Percentiles rank a stretch among this genome's conserved stretches.
These are phyloP conservation scores for Debaryomycetaceae sp. DNA, from an alignment of 1,139 yeast species.

Conservation along the genomic window DNA sequence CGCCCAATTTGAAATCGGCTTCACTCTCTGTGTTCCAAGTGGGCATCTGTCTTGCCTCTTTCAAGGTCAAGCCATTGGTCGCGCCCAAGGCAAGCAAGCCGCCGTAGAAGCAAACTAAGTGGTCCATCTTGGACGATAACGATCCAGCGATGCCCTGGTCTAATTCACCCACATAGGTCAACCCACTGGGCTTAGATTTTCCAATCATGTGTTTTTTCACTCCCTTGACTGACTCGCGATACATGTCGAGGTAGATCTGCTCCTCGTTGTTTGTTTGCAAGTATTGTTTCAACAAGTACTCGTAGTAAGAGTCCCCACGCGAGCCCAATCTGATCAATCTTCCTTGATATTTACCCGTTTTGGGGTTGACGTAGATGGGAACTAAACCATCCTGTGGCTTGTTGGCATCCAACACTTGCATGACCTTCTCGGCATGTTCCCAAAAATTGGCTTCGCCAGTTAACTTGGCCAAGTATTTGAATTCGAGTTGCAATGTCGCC, in stretches of 20 bases:
- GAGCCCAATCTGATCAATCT: constrained; percentile 74
- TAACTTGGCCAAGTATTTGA: constrained; percentile 73
- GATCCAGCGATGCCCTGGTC: constrained; percentile 60
- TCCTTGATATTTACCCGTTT: constrained; percentile 67
- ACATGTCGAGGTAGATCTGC: constrained; percentile 65
- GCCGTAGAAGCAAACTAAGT: constrained; percentile 88
- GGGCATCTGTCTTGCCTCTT: constrained; percentile 32
- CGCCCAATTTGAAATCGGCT: constrained; percentile 62
- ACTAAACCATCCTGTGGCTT: constrained; percentile 70
- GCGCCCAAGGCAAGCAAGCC: constrained; percentile 91
- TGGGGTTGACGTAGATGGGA: constrained; percentile 77
- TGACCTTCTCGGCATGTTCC: constrained; percentile 71
- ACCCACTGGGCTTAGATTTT: constrained; percentile 57
- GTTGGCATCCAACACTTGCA: constrained; percentile 56
- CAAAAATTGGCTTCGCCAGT: constrained; percentile 80
- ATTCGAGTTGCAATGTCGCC: constrained; percentile 81
- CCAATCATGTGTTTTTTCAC: constrained; percentile 57
- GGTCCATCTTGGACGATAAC: constrained; percentile 84
- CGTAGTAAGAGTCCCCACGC: constrained; percentile 91
- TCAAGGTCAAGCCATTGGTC: constrained; percentile 58
- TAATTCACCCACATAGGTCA: constrained; percentile 75
- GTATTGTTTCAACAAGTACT: constrained; percentile 81
- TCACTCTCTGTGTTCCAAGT: constrained; percentile 35
- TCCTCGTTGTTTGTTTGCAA: constrained; percentile 68
- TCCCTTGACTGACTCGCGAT: constrained; percentile 73